These are phyloP conservation scores for Salvia rosmarinus DNA, from an alignment of 257 asterid species.

Conservation along the genomic window DNA sequence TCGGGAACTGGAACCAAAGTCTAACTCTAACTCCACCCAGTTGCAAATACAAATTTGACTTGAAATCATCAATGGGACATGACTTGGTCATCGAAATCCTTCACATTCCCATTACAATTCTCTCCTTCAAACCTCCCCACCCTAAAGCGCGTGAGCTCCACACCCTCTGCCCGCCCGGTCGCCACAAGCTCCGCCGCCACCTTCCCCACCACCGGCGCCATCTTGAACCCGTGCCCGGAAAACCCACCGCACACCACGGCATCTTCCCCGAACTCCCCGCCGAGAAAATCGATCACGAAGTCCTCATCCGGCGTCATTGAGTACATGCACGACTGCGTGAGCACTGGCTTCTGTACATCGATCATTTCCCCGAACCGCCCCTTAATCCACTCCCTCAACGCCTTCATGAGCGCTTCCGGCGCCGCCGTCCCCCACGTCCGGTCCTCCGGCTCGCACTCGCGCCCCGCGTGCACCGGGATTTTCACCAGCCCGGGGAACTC, in stretches of 20 bases:
- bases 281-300: slow-evolving; percentile 76
- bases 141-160: slow-evolving; percentile 54
- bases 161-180: slow-evolving; percentile 48
- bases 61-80: slow-evolving; percentile 24
- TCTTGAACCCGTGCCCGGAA: slow-evolving; percentile 95
- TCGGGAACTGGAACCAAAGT: neutral
- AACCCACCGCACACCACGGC: slow-evolving; percentile 85
- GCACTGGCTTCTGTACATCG: slow-evolving; percentile 51
- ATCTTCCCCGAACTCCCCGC: slow-evolving; percentile 73
- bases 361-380: slow-evolving; percentile 55
- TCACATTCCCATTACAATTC: slow-evolving; percentile 51
- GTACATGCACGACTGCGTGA: slow-evolving; percentile 82
- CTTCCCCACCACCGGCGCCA: slow-evolving; percentile 86
- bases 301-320: slow-evolving; percentile 96
- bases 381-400: slow-evolving; percentile 51
- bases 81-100: slow-evolving; percentile 68
- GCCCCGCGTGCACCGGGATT: slow-evolving; percentile 68
- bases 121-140: slow-evolving; percentile 56
- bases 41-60: no score
- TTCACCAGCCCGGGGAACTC: slow-evolving; percentile 89
- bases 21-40: no score
- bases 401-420: slow-evolving; percentile 23
- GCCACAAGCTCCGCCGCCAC: slow-evolving; percentile 65
- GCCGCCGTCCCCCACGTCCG: slow-evolving; percentile 61
- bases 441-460: slow-evolving; percentile 66